These are phyloP conservation scores for Flaveria sonorensis DNA, from an alignment of 129 eudicot species.

Conservation along the genomic window DNA sequence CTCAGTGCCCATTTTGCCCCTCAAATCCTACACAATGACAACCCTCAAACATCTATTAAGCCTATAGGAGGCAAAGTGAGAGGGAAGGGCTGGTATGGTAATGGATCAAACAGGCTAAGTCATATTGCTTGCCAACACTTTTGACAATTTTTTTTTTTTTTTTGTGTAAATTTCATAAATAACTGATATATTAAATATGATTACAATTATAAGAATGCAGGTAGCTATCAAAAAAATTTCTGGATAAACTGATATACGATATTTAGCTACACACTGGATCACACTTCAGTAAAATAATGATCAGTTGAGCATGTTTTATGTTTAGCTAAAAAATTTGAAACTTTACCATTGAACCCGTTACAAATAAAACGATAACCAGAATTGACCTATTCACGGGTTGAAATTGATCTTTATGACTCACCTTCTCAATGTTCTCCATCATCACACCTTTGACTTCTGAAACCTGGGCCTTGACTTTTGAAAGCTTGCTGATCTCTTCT, in stretches of 20 bases:
- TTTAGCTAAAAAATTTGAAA: neutral
- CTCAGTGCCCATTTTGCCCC: neutral
- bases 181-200: neutral
- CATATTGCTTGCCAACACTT: too few relatives aligned
- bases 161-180: neutral
- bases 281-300: neutral
- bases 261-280: neutral
- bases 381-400: too few relatives aligned
- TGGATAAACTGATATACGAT: neutral
- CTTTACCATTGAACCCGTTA: neutral
- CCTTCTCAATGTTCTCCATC: conserved; percentile 92
- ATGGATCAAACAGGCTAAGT: neutral
- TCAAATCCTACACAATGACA: neutral
- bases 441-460: conserved; percentile 87
- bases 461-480: conserved; percentile 84
- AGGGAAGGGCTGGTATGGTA: neutral
- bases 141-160: neutral
- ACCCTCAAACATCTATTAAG: too few relatives aligned
- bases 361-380: too few relatives aligned
- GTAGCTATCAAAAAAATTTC: neutral
- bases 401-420: conserved; percentile 30
- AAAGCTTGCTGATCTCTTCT: conserved; percentile 77
- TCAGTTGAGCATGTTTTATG: neutral
- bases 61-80: neutral
- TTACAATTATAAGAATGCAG: neutral